These are phyloP conservation scores for Paraphaeosphaeria sporulosa DNA, from an alignment of 2,329 filamentous ascomycete genomes.

Conservation along the genomic window DNA sequence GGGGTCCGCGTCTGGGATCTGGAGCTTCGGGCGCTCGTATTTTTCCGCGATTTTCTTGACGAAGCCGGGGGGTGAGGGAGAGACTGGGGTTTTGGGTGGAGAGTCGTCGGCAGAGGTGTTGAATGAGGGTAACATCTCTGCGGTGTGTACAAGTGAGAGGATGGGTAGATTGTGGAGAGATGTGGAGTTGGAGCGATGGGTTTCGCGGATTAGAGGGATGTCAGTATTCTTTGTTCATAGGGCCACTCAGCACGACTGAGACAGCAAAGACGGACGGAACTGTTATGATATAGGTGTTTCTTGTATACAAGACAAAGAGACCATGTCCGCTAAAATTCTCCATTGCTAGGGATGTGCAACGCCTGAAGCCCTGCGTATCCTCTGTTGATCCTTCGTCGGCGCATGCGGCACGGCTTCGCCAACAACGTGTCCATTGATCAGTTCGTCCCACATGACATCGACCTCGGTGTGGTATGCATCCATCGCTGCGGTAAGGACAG, in stretches of 20 bases:
- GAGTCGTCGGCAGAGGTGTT: not conserved
- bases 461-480: slow-evolving; percentile 9
- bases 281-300: not conserved
- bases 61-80: not conserved
- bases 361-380: not conserved
- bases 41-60: not conserved
- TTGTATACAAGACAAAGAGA: not conserved
- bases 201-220: not conserved
- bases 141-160: not conserved
- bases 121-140: not conserved
- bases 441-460: slow-evolving; percentile 11
- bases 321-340: not conserved
- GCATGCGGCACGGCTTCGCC: not conserved
- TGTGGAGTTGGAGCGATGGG: not conserved
- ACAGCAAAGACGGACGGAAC: not conserved
- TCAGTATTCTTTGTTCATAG: not conserved
- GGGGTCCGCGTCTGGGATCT: not conserved
- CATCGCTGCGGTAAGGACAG: slow-evolving; percentile 30
- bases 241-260: not conserved
- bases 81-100: not conserved
- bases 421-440: not conserved
- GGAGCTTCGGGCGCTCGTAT: not conserved
- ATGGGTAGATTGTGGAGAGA: not conserved
- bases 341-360: not conserved
- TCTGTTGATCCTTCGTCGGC: not conserved